These are phyloP conservation scores for Saururus chinensis DNA, from an alignment of 164 flowering plant genomes.

Conservation along the genomic window DNA sequence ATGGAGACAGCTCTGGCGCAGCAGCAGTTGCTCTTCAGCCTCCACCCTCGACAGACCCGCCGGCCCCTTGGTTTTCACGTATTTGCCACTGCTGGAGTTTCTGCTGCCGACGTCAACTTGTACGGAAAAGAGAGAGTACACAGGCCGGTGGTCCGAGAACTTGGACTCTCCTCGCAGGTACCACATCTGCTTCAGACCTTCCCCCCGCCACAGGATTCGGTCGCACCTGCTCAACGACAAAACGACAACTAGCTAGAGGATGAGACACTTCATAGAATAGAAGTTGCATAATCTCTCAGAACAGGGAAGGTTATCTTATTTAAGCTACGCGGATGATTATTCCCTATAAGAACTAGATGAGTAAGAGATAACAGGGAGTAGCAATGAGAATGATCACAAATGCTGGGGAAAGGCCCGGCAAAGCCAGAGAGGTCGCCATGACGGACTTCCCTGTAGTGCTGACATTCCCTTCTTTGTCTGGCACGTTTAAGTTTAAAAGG, in stretches of 20 bases:
- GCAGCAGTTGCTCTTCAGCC: slow-evolving; percentile 32
- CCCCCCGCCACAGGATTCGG: slow-evolving; percentile 76
- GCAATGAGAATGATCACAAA: too few species aligned
- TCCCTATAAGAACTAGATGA: too few species aligned
- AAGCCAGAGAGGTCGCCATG: too few species aligned
- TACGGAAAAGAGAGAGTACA: slow-evolving; percentile 55
- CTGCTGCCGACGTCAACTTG: slow-evolving; percentile 16
- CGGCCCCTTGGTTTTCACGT: slow-evolving; percentile 3
- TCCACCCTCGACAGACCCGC: slow-evolving; percentile 25
- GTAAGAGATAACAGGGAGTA: too few species aligned
- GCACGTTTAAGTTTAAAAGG: too few species aligned
- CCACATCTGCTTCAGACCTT: slow-evolving; percentile 60
- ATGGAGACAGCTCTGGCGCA: not conserved
- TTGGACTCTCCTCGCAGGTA: slow-evolving; percentile 60
- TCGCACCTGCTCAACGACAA: slow-evolving; percentile 54
- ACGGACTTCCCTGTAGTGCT: too few species aligned
- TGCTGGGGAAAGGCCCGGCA: too few species aligned
- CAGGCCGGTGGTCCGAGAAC: slow-evolving; percentile 88
- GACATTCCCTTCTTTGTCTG: too few species aligned
- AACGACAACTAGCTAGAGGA: not conserved
- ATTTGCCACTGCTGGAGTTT: slow-evolving; percentile 1
- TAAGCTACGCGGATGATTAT: too few species aligned
- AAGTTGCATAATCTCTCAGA: too few species aligned
- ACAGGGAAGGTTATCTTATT: too few species aligned
- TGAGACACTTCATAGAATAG: not conserved